Base-by-base conservation (phyloP, 108 stramenopile genomes). In the Skeletonema grethae region DNA sequence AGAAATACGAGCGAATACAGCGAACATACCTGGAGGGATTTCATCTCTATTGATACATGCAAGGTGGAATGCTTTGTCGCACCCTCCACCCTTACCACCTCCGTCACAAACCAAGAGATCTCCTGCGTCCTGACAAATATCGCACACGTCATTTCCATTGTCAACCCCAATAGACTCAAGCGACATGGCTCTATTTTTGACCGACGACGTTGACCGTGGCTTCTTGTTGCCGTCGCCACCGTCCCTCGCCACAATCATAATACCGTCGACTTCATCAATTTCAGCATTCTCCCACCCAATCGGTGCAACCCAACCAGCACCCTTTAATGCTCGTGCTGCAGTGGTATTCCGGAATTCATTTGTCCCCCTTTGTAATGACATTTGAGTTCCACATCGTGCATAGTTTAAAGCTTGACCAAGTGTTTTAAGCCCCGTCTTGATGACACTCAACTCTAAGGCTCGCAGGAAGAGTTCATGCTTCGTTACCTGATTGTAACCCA, bases 241-340 rank as follows among this genome's bases (percentile, higher is more conserved):
- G 8, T 28, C 18, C 39, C 70, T 62, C 16, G 82, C 30, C 59
- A 83, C 12, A 46, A 83, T 79, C 12, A 70, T 36, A 38, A 79
- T 63, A 25, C 67, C 82, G 65, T 83, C 82, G 12, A 75, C 46
- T 61, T 36, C 57, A 7, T 64, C 65, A 16, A 74, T 29, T 2
- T 74, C 73, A 22, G 77, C 77, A 55, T 53, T 32, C 55, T 83
- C 77, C 82, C 77, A 83, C 22, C 61, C 77, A 36, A 63, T 34
- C 6, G 72, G 46, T 15, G 43, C 35, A 53, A 25, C 53, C 78
- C 73, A 69, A 28, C 78, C 64, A n/a, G 70, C 11, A 79, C 36
- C 62, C 24, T 28, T 50, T 34, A 67, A 41, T 34, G 7, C n/a
- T 22, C 50, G 50, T 22, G 18, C 22, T 53, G 50, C 50, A 24